These are phyloP conservation scores for Malus hybrid DNA, from an alignment of 331 rosid species.

Conservation along the genomic window DNA sequence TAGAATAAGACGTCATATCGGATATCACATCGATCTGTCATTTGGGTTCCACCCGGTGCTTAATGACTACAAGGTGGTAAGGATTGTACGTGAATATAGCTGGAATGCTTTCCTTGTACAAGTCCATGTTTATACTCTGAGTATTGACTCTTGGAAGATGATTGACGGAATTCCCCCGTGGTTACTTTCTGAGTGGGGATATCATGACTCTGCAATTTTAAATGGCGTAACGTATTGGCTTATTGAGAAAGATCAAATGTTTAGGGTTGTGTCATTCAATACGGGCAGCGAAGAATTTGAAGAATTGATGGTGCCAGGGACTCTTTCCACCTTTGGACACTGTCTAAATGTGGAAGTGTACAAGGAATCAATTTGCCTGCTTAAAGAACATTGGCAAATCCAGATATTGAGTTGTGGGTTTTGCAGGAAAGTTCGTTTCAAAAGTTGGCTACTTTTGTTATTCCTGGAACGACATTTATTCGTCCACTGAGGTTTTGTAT, in stretches of 20 bases:
- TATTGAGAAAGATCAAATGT: neutral
- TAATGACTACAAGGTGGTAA: neutral
- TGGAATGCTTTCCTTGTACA: no score
- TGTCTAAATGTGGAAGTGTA: no score
- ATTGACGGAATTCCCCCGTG: neutral
- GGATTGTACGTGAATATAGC: neutral
- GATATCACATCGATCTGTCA: neutral
- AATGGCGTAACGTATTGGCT: neutral
- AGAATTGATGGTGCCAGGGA: neutral
- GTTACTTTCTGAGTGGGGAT: neutral
- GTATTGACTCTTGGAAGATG: neutral
- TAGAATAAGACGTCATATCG: no score
- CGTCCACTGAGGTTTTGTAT: neutral
- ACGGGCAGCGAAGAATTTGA: neutral
- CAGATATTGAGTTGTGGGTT: no score
- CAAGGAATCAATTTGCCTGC: no score
- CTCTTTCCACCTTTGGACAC: no score
- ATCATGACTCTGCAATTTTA: neutral
- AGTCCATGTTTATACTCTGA: neutral
- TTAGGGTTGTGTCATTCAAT: neutral
- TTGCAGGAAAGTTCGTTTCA: no score
- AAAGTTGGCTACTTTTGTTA: no score
- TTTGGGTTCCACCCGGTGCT: neutral
- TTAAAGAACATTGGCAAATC: no score
- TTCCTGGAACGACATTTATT: neutral